Conservation (phyloP, 2,329 filamentous ascomycete genomes). For the Colletotrichum godetiae region DNA sequence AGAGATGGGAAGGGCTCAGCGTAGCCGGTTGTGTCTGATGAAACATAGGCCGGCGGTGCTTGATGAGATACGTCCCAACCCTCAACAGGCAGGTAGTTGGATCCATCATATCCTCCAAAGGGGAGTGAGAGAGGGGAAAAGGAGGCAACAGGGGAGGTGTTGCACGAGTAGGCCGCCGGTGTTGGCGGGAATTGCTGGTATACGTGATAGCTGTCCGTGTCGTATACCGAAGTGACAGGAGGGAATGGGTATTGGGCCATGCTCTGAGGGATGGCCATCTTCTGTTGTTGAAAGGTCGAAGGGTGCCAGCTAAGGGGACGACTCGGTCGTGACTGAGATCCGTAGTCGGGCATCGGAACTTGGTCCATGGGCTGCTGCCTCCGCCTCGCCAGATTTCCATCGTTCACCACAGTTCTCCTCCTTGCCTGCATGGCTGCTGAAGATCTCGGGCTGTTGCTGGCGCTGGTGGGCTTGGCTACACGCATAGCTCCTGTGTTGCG, state of each 20-base stretch:
- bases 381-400: constrained; percentile 56
- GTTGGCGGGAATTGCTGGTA: constrained; percentile 62
- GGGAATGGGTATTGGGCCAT: constrained; percentile 55
- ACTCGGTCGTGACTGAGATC: constrained; percentile 50
- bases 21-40: constrained; percentile 39
- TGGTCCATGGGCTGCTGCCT: constrained; percentile 61
- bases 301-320: constrained; percentile 84
- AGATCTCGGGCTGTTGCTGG: constrained; percentile 75
- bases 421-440: constrained; percentile 59
- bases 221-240: constrained; percentile 49
- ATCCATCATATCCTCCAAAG: constrained; percentile 51
- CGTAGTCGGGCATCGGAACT: constrained; percentile 49
- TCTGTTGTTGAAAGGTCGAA: constrained; percentile 56
- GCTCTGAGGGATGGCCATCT: constrained; percentile 42
- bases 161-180: constrained; percentile 66
- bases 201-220: constrained; percentile 53
- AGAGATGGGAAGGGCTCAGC: constrained; percentile 47
- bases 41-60: constrained; percentile 42
- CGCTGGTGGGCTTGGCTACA: constrained; percentile 73
- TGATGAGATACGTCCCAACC: constrained; percentile 50
- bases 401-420: constrained; percentile 68
- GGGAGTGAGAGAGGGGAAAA: constrained; percentile 66
- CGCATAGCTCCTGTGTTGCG: constrained; percentile 65
- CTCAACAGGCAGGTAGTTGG: constrained; percentile 53
- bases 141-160: constrained; percentile 65